phyloP scores from a whole-genome alignment of 1,284 basidiomycete species.

The Cutaneotrichosporon daszewskae region DNA sequence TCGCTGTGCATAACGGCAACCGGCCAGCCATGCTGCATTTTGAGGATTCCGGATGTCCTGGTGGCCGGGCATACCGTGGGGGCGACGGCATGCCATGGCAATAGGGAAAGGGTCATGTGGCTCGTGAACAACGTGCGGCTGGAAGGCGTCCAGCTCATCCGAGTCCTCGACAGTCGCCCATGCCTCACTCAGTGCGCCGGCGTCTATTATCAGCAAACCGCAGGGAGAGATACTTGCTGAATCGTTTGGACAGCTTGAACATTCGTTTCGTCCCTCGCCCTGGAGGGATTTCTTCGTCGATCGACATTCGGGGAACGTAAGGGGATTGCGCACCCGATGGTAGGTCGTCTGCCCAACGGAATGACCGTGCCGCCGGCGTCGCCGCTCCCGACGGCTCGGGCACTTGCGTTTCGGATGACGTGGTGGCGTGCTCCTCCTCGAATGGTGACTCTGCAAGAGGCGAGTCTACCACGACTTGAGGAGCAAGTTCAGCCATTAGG shows the following conservation, averaged over 20 bases:
- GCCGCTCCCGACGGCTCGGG: neutral
- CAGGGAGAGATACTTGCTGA: conserved; percentile 30
- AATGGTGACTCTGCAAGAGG: no score
- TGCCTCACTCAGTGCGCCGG: conserved; percentile 49
- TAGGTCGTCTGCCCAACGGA: conserved; percentile 7
- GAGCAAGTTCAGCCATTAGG: no score
- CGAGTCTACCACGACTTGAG: no score
- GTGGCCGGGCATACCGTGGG: conserved; percentile 55
- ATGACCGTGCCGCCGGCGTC: neutral
- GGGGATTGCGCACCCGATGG: conserved; percentile 6
- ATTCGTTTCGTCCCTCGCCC: conserved; percentile 40
- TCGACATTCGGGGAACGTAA: conserved; percentile 12
- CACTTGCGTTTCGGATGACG: no score
- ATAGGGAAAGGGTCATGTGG: conserved; percentile 64
- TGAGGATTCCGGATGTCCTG: conserved; percentile 61
- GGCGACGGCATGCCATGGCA: conserved; percentile 64
- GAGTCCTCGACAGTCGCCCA: conserved; percentile 51
- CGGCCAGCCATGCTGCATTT: conserved; percentile 70
- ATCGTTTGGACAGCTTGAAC: conserved; percentile 44
- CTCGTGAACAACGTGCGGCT: conserved; percentile 56
- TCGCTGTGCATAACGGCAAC: conserved; percentile 60
- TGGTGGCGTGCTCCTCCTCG: no score
- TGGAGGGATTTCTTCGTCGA: conserved; percentile 24
- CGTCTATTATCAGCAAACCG: conserved; percentile 27
- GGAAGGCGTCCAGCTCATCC: conserved; percentile 51